phyloP scores from a whole-genome alignment of 345 rosid species.

The Brassica incana region DNA sequence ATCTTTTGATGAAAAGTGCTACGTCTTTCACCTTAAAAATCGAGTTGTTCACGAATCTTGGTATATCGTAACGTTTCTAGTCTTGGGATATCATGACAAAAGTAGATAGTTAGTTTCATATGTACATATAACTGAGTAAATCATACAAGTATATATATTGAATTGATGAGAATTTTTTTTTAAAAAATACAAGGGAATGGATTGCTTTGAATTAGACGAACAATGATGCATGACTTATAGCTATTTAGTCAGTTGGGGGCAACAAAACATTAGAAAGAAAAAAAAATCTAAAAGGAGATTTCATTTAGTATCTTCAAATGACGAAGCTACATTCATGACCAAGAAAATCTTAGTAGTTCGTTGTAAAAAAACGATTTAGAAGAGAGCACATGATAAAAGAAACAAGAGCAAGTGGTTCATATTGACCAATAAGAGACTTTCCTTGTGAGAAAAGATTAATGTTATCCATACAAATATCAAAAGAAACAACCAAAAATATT shows the following conservation, averaged over 20 bases:
- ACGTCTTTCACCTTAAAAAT: background rate
- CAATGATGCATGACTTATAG: background rate
- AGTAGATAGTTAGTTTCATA: background rate
- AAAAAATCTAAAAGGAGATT: slow-evolving; percentile 9
- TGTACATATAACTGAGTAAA: too few relatives aligned
- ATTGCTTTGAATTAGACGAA: background rate
- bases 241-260: background rate
- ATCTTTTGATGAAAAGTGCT: background rate
- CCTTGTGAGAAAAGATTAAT: background rate
- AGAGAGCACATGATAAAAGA: background rate
- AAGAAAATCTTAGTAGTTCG: background rate
- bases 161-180: too few relatives aligned
- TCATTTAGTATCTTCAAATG: slow-evolving; percentile 2
- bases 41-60: background rate
- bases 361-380: background rate
- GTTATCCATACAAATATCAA: background rate
- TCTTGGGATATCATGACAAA: background rate
- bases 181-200: background rate
- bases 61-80: background rate
- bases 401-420: background rate
- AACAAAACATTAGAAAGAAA: background rate
- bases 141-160: background rate
- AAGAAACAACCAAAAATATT: background rate
- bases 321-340: background rate
- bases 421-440: background rate